Percentiles rank a stretch among this genome's conserved stretches.
Conservation (phyloP, 2,329 filamentous ascomycete genomes). For the Colletotrichum kahawae region DNA sequence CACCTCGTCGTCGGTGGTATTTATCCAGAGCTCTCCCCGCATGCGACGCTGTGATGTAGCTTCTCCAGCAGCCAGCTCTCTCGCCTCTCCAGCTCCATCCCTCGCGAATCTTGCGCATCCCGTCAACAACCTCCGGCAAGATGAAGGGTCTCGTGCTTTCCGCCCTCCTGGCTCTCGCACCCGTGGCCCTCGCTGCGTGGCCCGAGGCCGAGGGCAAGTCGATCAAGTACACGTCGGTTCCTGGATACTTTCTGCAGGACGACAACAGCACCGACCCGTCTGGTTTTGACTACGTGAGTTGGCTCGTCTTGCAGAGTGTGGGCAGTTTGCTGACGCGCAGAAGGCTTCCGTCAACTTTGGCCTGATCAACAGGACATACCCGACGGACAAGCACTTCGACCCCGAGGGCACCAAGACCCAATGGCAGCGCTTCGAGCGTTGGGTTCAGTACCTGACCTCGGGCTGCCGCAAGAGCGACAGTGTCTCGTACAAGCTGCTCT, state of each 20-base stretch:
- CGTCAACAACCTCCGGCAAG: slow-evolving; percentile 23
- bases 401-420: slow-evolving; percentile 52
- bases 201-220: slow-evolving; percentile 39
- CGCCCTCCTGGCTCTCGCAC: slow-evolving; percentile 31
- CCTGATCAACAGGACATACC: slow-evolving; percentile 66
- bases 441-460: slow-evolving; percentile 60
- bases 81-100: neutral
- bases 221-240: slow-evolving; percentile 64
- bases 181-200: slow-evolving; percentile 34
- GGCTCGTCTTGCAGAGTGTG: neutral
- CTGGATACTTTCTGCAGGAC: slow-evolving; percentile 70
- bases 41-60: slow-evolving; percentile 6
- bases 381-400: slow-evolving; percentile 52
- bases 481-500: slow-evolving; percentile 68
- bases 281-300: slow-evolving; percentile 68
- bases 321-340: neutral
- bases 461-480: slow-evolving; percentile 39
- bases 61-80: neutral
- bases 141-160: slow-evolving; percentile 39
- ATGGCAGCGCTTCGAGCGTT: slow-evolving; percentile 69
- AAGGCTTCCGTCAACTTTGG: slow-evolving; percentile 69
- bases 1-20: slow-evolving; percentile 5
- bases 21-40: slow-evolving; percentile 13
- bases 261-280: slow-evolving; percentile 57
- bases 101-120: neutral